These are phyloP conservation scores for Emmonsiellopsis sp. DNA, from an alignment of 2,329 filamentous ascomycete species.

Conservation along the genomic window DNA sequence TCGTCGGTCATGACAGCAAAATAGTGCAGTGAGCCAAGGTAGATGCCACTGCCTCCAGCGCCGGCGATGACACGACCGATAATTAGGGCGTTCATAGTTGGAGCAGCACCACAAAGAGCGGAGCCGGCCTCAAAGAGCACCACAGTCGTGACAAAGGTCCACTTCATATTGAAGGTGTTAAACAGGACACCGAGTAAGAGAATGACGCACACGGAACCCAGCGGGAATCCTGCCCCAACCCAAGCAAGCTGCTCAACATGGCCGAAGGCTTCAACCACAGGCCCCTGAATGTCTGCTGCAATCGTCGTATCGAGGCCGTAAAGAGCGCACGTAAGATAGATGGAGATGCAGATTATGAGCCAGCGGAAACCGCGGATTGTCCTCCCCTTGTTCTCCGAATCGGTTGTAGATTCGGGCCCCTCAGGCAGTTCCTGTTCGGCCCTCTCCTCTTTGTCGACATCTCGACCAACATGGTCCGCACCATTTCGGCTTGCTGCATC, in stretches of 20 bases:
- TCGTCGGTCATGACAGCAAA: constrained; percentile 3
- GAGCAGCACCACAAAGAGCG: constrained; percentile 35
- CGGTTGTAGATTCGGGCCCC: not conserved
- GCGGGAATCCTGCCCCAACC: constrained; percentile 23
- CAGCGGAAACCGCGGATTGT: not conserved
- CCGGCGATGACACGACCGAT: constrained; percentile 21
- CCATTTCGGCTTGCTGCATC: not conserved
- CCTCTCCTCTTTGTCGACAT: not conserved
- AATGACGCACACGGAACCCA: constrained; percentile 34
- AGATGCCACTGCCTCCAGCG: constrained; percentile 22
- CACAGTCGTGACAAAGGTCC: constrained; percentile 23
- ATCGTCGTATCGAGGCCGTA: not conserved
- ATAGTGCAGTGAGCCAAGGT: constrained; percentile 11
- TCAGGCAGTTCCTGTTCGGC: not conserved
- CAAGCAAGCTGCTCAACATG: not conserved
- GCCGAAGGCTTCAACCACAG: constrained; percentile 20
- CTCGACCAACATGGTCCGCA: not conserved
- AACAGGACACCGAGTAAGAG: constrained; percentile 30
- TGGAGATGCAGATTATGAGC: not conserved
- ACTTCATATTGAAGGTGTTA: constrained; percentile 37
- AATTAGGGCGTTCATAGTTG: constrained; percentile 39
- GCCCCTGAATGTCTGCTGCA: constrained; percentile 2
- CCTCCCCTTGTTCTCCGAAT: not conserved
- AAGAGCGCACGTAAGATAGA: not conserved
- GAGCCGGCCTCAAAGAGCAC: constrained; percentile 22